Evolutionary conservation across 108 stramenopile genomes (phyloP).

Genomic region (Asterionellopsis glacialis): DNA sequence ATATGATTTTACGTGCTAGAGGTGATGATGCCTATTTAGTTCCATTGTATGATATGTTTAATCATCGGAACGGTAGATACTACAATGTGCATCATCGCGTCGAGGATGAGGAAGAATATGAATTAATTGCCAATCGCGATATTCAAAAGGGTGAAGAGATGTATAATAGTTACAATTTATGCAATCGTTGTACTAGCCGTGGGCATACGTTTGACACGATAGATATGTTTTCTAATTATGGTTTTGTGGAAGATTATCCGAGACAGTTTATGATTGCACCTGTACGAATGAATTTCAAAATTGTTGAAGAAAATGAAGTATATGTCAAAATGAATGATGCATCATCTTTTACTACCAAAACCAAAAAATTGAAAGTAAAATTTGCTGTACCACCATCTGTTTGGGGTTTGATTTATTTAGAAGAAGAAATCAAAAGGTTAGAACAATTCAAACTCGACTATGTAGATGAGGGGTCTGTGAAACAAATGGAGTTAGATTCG

Average conservation of each 20-base stretch:
- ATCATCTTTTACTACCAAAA: too few relatives aligned
- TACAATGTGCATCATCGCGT: slow-evolving; percentile 11
- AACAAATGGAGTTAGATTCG: too few relatives aligned
- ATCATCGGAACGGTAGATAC: slow-evolving; percentile 12
- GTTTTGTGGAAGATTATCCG: background rate
- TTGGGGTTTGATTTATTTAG: too few relatives aligned
- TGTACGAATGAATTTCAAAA: background rate
- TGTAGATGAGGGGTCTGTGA: too few relatives aligned
- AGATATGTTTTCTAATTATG: background rate
- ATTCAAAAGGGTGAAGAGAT: slow-evolving; percentile 62
- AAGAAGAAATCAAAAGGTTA: too few relatives aligned
- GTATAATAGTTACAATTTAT: slow-evolving; percentile 65
- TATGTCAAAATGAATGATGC: too few relatives aligned
- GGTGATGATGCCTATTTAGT: slow-evolving; percentile 7
- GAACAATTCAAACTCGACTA: too few relatives aligned
- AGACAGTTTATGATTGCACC: background rate
- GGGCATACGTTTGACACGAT: too few relatives aligned
- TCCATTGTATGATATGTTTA: slow-evolving; percentile 22
- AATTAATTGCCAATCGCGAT: slow-evolving; percentile 19
- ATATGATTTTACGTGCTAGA: background rate
- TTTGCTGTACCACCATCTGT: too few relatives aligned
- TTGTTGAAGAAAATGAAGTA: too few relatives aligned
- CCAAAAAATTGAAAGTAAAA: too few relatives aligned
- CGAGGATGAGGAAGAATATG: slow-evolving; percentile 16
- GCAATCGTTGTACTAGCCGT: slow-evolving; percentile 29